Evolutionary conservation across 2,329 filamentous ascomycete genomes (phyloP), one percentile per base, ranked within the genome.

Genomic region (Aspergillus candidus): DNA sequence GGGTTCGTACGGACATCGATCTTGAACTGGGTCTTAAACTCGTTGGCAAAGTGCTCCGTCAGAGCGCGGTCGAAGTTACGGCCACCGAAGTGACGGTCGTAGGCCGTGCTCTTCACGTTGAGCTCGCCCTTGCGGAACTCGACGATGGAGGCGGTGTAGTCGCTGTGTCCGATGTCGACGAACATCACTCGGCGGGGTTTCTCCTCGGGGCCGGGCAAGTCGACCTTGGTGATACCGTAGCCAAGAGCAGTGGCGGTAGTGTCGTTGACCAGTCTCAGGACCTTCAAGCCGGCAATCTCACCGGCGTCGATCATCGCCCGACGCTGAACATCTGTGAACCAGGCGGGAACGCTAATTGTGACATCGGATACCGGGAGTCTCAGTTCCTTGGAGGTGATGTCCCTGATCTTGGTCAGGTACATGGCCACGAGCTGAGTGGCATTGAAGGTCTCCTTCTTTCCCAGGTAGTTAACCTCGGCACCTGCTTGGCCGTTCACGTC

Each of bases 1-100:
- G 83, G 80, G 74, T 97, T 93, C 56, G 81, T 83, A 70, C 83
- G 81, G 73, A 98, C 91, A 67, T 97, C 90, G 58, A 97, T 86
- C 79, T 94, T 95, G 82, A 88, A 94, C 72, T 94, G 96, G 71
- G 88, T 87, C 75, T 93, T 88, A 79, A 97, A 98, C 71, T 97
- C 90, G 63, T 87, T 84, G 60, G 86, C 86, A 63, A 98, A 88
- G 74, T 97, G 91, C 66, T 97, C 89, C 46, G 95, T 85, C 41
- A 98, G 74, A 51, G 88, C 89, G 73, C 89, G 85, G 78, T 98
- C 94, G 66, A 98, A 94, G 75, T 97, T 87, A 62, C 93, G 88
- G 55, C 93, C 93, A 77, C 93, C 93, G 56, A 97, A 94, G 75
- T 97, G 90, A 60, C 89, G 86, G 71, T 98, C 93, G 70, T 82